Conservation (phyloP, 2,329 filamentous ascomycete species). For the Phoma sp. region DNA sequence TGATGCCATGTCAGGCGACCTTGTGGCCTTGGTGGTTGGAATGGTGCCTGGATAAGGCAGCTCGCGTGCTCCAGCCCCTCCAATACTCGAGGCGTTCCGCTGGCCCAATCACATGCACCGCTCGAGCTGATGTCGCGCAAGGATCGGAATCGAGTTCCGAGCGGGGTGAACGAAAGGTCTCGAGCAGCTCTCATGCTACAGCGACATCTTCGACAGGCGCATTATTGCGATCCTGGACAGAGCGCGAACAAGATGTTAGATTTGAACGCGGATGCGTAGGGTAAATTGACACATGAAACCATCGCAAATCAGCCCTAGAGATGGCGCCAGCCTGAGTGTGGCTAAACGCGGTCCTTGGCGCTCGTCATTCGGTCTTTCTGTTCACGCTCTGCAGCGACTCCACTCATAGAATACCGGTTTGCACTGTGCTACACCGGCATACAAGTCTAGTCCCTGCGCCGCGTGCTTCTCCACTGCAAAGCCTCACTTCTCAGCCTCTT, state of each 20-base stretch:
- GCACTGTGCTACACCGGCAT: constrained; percentile 18
- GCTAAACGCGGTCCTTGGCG: constrained; percentile 9
- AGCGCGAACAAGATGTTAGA: background rate
- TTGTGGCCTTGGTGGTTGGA: background rate
- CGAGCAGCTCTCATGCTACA: background rate
- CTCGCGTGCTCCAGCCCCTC: constrained; percentile 12
- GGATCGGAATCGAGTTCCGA: constrained; percentile 6
- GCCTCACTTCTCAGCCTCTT: constrained; percentile 31
- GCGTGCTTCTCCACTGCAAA: constrained; percentile 21
- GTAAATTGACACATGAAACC: constrained; percentile 2
- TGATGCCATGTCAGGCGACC: background rate
- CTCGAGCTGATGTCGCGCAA: constrained; percentile 3
- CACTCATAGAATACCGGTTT: constrained; percentile 35
- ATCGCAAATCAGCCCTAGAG: background rate
- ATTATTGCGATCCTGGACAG: background rate
- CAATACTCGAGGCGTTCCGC: constrained; percentile 1
- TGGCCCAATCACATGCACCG: constrained; percentile 11
- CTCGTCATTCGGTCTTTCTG: constrained; percentile 23
- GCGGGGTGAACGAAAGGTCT: background rate
- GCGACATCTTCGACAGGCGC: background rate
- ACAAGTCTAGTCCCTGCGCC: constrained; percentile 28
- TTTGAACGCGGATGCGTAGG: background rate
- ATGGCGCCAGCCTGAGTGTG: constrained; percentile 11
- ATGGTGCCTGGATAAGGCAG: background rate
- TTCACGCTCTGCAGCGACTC: constrained; percentile 10